A percentile compares a stretch with the other conserved stretches of the same genome.
phyloP scores from a whole-genome alignment of 176 grass and related monocot genomes.

The Musa schizocarpa region DNA sequence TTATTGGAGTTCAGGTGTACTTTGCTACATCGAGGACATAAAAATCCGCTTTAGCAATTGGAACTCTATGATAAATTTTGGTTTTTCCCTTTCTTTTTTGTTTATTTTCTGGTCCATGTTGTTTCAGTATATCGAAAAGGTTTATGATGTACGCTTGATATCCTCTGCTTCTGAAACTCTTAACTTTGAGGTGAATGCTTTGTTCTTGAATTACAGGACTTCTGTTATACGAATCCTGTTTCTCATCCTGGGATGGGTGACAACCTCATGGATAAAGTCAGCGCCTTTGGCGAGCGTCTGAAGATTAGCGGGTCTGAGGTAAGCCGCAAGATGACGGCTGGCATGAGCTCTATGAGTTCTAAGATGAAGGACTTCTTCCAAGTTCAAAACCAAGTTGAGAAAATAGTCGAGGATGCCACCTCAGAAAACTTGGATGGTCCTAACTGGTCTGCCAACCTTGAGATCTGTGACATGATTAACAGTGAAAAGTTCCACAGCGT shows the following conservation, averaged over 20 bases:
- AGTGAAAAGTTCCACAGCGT: constrained; percentile 56
- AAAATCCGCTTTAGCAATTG: too few species aligned
- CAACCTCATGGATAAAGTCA: constrained; percentile 90
- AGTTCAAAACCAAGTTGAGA: constrained; percentile 60
- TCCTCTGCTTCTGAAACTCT: too few species aligned
- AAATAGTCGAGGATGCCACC: constrained; percentile 83
- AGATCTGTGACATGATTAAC: constrained; percentile 81
- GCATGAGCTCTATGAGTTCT: constrained; percentile 87
- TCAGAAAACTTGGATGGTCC: constrained; percentile 64
- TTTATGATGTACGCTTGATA: too few species aligned
- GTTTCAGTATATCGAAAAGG: too few species aligned
- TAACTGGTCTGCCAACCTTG: constrained; percentile 68
- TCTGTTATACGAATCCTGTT: neutral
- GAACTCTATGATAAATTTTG: too few species aligned
- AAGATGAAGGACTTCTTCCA: constrained; percentile 94
- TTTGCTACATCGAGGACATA: too few species aligned
- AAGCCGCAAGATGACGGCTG: constrained; percentile 64
- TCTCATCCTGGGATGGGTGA: constrained; percentile 39
- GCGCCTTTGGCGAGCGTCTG: constrained; percentile 62
- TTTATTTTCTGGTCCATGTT: too few species aligned
- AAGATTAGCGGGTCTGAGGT: constrained; percentile 77
- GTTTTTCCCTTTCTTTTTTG: too few species aligned
- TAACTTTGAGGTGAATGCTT: too few species aligned
- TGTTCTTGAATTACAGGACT: too few species aligned
- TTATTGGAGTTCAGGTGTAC: too few species aligned